Percentiles rank a stretch among this genome's conserved stretches.
Conservation (phyloP, 805 yeast species). For the Wickerhamiella cacticola region DNA sequence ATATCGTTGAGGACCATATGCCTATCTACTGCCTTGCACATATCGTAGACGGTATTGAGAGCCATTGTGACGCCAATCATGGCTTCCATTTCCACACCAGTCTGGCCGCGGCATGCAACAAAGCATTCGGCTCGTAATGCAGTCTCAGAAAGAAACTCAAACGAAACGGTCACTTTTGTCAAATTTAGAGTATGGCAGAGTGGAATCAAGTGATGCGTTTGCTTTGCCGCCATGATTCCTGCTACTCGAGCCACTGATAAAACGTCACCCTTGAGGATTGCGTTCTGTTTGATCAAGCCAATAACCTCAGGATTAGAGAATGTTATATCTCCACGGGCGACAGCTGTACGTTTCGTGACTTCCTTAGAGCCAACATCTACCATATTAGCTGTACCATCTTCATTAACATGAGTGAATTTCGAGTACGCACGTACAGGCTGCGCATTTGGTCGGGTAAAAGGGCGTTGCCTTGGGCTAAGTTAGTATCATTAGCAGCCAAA, state of each 20-base stretch:
- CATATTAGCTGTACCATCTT: constrained; percentile 37
- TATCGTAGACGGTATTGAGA: constrained; percentile 41
- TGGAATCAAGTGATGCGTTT: constrained; percentile 38
- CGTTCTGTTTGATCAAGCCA: constrained; percentile 29
- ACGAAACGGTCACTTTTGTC: constrained; percentile 32
- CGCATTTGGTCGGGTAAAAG: not conserved
- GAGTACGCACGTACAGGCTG: not conserved
- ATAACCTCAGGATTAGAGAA: constrained; percentile 31
- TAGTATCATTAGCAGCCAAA: constrained; percentile 1
- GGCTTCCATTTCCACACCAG: constrained; percentile 52
- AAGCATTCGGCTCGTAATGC: constrained; percentile 29
- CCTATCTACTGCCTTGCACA: constrained; percentile 48
- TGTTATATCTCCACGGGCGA: constrained; percentile 34
- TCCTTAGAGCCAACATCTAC: constrained; percentile 37
- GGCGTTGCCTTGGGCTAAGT: too few species aligned
- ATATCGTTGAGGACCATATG: constrained; percentile 33
- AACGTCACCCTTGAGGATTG: constrained; percentile 43
- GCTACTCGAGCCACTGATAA: constrained; percentile 38
- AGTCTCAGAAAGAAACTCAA: constrained; percentile 23
- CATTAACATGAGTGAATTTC: constrained; percentile 32
- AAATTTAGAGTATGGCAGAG: constrained; percentile 39
- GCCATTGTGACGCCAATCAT: constrained; percentile 36
- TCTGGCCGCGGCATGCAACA: constrained; percentile 39
- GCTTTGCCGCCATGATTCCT: constrained; percentile 42
- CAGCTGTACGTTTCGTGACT: constrained; percentile 34